phyloP scores from a whole-genome alignment of 129 eudicot species.

The Helichrysum umbraculigerum region DNA sequence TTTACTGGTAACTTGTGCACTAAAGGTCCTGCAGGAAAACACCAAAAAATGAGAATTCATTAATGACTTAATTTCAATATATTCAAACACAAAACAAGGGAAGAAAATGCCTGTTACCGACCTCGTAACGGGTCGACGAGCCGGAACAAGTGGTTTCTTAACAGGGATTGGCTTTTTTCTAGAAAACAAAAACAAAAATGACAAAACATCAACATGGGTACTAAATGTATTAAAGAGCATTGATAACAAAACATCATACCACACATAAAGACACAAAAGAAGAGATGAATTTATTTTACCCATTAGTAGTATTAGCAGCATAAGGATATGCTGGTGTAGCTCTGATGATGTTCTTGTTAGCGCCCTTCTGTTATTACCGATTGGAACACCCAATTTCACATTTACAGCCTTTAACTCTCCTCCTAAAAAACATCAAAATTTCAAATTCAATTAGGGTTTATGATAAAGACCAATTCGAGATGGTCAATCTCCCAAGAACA shows the following conservation, averaged over 20 bases:
- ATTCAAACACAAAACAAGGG: slow-evolving; percentile 13
- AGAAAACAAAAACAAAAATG: slow-evolving; percentile 3
- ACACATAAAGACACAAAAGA: not conserved
- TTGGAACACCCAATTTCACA: slow-evolving; percentile 34
- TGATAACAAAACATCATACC: not conserved
- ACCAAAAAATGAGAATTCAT: slow-evolving; percentile 3
- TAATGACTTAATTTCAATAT: not conserved
- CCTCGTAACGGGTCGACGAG: slow-evolving; percentile 84
- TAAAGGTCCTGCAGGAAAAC: slow-evolving; percentile 52
- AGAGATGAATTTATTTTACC: slow-evolving; percentile 40
- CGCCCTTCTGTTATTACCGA: slow-evolving; percentile 63
- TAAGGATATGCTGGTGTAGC: slow-evolving; percentile 45
- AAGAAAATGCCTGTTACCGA: slow-evolving; percentile 35
- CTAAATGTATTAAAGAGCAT: not conserved
- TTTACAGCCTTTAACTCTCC: slow-evolving; percentile 40
- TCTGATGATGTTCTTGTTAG: slow-evolving; percentile 57
- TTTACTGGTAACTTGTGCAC: slow-evolving; percentile 53
- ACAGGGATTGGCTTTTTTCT: slow-evolving; percentile 44
- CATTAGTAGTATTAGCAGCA: slow-evolving; percentile 36
- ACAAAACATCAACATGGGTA: slow-evolving; percentile 15
- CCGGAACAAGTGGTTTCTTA: slow-evolving; percentile 63
- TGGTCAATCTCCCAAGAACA: no score
- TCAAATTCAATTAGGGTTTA: slow-evolving; percentile 10
- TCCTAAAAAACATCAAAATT: slow-evolving; percentile 19
- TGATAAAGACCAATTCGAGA: no score